Evolutionary conservation across 192 early-diverging fungal genomes (phyloP).

Genomic region (Thamnidium elegans): DNA sequence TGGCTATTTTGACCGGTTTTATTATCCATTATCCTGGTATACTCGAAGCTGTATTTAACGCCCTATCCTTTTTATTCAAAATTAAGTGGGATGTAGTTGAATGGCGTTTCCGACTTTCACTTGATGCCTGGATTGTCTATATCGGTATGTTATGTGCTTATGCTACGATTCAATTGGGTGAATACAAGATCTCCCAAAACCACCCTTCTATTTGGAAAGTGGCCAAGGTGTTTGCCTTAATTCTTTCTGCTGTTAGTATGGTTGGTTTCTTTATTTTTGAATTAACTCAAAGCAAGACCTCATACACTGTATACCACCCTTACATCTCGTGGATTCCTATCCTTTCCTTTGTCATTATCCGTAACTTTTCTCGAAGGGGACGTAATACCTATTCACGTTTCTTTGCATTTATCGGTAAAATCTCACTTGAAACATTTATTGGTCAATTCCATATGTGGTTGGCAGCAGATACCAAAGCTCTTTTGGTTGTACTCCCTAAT

Average conservation of each 20-base stretch:
- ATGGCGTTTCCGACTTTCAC: conserved; percentile 66
- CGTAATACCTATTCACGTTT: conserved; percentile 53
- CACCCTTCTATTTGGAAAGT: conserved; percentile 40
- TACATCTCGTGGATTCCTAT: conserved; percentile 62
- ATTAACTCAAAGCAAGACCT: conserved; percentile 50
- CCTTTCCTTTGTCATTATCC: conserved; percentile 60
- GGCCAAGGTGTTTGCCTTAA: conserved; percentile 34
- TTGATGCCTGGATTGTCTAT: conserved; percentile 69
- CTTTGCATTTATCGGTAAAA: conserved; percentile 58
- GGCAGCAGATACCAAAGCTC: conserved; percentile 71
- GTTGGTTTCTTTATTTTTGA: conserved; percentile 55
- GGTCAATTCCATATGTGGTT: conserved; percentile 79
- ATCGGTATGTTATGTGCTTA: conserved; percentile 65
- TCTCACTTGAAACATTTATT: conserved; percentile 74
- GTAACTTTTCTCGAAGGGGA: conserved; percentile 56
- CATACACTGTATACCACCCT: conserved; percentile 67
- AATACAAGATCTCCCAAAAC: conserved; percentile 29
- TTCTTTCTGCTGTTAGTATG: conserved; percentile 40
- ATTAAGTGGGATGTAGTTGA: conserved; percentile 63
- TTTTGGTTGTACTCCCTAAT: conserved; percentile 56
- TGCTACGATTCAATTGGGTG: conserved; percentile 40
- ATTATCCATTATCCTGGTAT: conserved; percentile 42
- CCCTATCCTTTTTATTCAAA: conserved; percentile 41
- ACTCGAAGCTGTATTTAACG: conserved; percentile 43
- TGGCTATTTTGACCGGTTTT: conserved; percentile 32